phyloP scores from a whole-genome alignment of 352 stramenopile genomes.

The Pseudoperonospora humuli region DNA sequence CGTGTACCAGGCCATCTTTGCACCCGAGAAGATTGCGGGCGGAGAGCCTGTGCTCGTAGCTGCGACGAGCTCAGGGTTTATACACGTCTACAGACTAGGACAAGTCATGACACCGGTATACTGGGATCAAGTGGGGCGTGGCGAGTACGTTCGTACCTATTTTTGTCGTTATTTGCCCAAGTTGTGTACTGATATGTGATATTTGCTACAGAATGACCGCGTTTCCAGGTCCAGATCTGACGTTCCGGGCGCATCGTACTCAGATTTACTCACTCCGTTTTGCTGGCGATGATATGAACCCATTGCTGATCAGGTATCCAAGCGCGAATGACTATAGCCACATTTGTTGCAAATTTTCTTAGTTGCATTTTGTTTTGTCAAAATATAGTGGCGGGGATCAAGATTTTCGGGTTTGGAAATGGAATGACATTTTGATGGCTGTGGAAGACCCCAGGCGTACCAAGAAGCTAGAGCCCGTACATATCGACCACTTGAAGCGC shows the following conservation, averaged over 20 bases:
- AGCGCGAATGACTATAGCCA: too few relatives aligned
- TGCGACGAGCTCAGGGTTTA: constrained; percentile 48
- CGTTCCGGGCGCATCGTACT: constrained; percentile 58
- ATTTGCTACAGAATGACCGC: constrained; percentile 24
- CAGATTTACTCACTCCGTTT: constrained; percentile 74
- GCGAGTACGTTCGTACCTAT: constrained; percentile 18
- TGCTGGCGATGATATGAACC: constrained; percentile 40
- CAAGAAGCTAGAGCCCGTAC: constrained; percentile 27
- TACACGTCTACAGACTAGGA: constrained; percentile 52
- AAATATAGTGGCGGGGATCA: constrained; percentile 63
- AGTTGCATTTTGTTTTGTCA: background rate
- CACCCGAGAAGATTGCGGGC: constrained; percentile 16
- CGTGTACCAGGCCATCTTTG: constrained; percentile 52
- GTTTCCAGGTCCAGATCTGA: constrained; percentile 41
- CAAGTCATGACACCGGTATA: constrained; percentile 37
- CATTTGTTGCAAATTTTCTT: too few relatives aligned
- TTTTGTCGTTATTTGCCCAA: background rate
- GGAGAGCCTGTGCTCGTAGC: constrained; percentile 46
- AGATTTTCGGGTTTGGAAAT: constrained; percentile 72
- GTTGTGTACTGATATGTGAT: constrained; percentile 4
- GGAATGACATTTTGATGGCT: constrained; percentile 48
- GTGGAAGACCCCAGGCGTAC: constrained; percentile 18
- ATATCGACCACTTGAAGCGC: constrained; percentile 48
- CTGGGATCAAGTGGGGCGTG: constrained; percentile 36
- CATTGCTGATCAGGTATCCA: constrained; percentile 51